phyloP scores from a whole-genome alignment of 768 basidiomycete genomes.

The Mycena maculata region DNA sequence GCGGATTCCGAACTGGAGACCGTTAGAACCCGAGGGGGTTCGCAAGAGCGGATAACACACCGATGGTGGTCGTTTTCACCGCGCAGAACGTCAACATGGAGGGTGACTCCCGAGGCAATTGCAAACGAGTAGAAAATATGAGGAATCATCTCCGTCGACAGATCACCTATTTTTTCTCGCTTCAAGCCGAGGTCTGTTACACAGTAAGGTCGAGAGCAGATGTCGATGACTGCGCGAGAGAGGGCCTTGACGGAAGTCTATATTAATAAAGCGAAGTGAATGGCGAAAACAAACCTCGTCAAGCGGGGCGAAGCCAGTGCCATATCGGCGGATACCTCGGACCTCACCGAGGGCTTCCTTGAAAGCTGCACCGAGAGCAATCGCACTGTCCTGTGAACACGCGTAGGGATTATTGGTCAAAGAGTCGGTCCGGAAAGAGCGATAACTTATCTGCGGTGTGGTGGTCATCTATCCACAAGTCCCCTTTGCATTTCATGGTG shows the following conservation, averaged over 20 bases:
- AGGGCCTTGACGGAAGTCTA: slow-evolving; percentile 80
- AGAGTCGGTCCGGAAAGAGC: neutral
- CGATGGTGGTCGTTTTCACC: slow-evolving; percentile 99
- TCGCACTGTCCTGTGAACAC: slow-evolving; percentile 84
- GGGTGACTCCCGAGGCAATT: slow-evolving; percentile 92
- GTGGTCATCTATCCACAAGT: slow-evolving; percentile 98
- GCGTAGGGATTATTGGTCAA: slow-evolving; percentile 34
- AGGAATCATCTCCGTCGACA: slow-evolving; percentile 98
- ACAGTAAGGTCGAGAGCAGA: slow-evolving; percentile 97
- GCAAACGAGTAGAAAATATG: slow-evolving; percentile 98
- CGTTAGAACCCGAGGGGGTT: slow-evolving; percentile 58
- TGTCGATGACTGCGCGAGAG: slow-evolving; percentile 96
- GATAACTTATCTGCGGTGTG: slow-evolving; percentile 93
- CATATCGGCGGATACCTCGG: slow-evolving; percentile 93
- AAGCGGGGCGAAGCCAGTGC: slow-evolving; percentile 95
- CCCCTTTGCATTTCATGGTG: slow-evolving; percentile 91
- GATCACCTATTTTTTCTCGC: slow-evolving; percentile 93
- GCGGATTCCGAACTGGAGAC: slow-evolving; percentile 96
- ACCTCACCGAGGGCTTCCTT: slow-evolving; percentile 96
- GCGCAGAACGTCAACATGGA: slow-evolving; percentile 93
- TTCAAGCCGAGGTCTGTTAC: slow-evolving; percentile 89
- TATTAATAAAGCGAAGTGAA: slow-evolving; percentile 8
- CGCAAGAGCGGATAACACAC: slow-evolving; percentile 55
- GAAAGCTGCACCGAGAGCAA: slow-evolving; percentile 90
- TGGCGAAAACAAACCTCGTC: slow-evolving; percentile 76